Percentiles rank a stretch among this genome's conserved stretches.
phyloP scores from a whole-genome alignment of 2,329 filamentous ascomycete species.

The Cryphonectria japonica region DNA sequence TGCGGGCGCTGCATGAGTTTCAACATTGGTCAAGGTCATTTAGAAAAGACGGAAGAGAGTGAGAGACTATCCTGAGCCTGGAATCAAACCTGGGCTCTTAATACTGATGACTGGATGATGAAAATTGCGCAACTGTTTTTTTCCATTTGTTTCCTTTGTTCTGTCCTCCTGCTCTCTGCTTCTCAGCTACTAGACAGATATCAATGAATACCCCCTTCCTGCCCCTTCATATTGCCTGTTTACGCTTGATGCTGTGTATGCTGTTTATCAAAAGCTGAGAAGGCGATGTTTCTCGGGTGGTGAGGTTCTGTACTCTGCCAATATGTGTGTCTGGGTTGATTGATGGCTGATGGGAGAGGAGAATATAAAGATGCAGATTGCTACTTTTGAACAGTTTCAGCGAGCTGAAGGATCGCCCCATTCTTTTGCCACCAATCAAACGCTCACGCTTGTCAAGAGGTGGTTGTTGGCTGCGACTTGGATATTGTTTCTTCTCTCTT shows the following conservation, averaged over 20 bases:
- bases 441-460: not conserved
- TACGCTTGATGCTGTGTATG: not conserved
- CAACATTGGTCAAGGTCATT: not conserved
- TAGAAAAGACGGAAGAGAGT: not conserved
- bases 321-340: too few relatives aligned
- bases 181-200: constrained; percentile 27
- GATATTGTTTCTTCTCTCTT: not conserved
- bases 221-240: constrained; percentile 1
- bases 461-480: not conserved
- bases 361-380: too few relatives aligned
- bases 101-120: constrained; percentile 27
- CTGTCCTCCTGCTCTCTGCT: constrained; percentile 1
- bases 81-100: not conserved
- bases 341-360: too few relatives aligned
- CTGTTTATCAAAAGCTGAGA: not conserved
- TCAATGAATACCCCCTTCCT: constrained; percentile 30
- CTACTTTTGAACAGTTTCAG: too few relatives aligned
- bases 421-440: not conserved
- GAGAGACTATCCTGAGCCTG: not conserved
- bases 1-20: constrained; percentile 31
- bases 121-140: constrained; percentile 17
- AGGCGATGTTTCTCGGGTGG: constrained; percentile 18
- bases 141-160: constrained; percentile 14
- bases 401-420: not conserved
- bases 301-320: not conserved